phyloP scores from a whole-genome alignment of 1,139 yeast genomes.

The Magnusiomyces paraingens region DNA sequence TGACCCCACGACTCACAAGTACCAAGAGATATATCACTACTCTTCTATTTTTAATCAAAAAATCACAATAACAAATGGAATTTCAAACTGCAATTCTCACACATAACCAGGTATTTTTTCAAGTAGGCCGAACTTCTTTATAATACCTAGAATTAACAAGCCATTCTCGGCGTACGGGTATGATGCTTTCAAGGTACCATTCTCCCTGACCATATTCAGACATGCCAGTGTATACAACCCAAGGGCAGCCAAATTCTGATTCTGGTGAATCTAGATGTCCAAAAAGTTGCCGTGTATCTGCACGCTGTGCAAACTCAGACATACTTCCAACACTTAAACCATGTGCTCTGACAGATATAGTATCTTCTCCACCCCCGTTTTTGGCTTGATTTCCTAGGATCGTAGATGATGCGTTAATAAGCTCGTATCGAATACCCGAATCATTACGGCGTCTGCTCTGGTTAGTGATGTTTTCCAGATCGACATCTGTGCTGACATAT shows the following conservation, averaged over 20 bases:
- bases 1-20: no score
- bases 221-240: conserved; percentile 14
- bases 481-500: conserved; percentile 1
- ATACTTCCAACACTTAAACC: not conserved
- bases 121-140: conserved; percentile 8
- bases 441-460: not conserved
- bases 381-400: not conserved
- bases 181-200: conserved; percentile 13
- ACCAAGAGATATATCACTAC: no score
- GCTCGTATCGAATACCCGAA: conserved; percentile 7
- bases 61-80: no score
- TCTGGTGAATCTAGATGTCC: conserved; percentile 3
- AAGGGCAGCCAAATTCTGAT: conserved; percentile 8
- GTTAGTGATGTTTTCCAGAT: not conserved
- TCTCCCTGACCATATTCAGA: conserved; percentile 6
- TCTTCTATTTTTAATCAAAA: no score
- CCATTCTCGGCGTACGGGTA: conserved; percentile 14
- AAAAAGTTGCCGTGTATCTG: conserved; percentile 1
- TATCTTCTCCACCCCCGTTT: not conserved
- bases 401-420: conserved; percentile 3
- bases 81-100: no score
- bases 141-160: conserved; percentile 12
- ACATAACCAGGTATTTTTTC: no score
- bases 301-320: not conserved
- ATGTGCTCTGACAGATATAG: conserved; percentile 1